Percentiles rank a stretch among this genome's conserved stretches.
These are phyloP conservation scores for Podosphaera leucotricha DNA, from an alignment of 2,329 filamentous ascomycete species.

Conservation along the genomic window DNA sequence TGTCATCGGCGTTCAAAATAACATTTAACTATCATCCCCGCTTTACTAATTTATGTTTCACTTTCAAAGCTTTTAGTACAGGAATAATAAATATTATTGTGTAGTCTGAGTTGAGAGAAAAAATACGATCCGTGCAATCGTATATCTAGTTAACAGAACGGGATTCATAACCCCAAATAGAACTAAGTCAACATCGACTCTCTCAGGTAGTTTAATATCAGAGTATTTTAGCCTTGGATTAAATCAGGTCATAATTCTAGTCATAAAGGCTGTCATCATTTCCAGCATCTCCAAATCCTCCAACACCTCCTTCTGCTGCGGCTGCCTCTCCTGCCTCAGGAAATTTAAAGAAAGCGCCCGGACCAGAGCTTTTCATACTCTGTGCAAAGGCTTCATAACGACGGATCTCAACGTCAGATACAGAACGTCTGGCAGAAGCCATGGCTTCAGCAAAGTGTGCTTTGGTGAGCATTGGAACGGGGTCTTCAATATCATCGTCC, in stretches of 20 bases:
- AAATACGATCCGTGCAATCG: too few species aligned
- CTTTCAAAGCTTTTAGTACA: too few species aligned
- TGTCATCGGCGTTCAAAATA: too few species aligned
- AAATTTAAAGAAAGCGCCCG: constrained; percentile 97
- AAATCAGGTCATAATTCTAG: constrained; percentile 27
- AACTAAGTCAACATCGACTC: background rate
- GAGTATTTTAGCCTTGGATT: background rate
- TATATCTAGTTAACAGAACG: background rate
- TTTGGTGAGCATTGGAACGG: constrained; percentile 86
- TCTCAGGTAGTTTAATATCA: background rate
- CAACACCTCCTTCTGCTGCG: constrained; percentile 38
- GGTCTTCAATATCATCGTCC: constrained; percentile 70
- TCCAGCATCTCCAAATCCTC: constrained; percentile 60
- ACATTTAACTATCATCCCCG: too few species aligned
- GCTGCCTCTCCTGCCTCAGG: constrained; percentile 39
- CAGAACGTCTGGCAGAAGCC: constrained; percentile 78
- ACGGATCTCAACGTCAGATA: constrained; percentile 90
- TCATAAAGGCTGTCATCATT: constrained; percentile 96
- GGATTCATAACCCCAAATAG: background rate
- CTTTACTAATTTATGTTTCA: too few species aligned
- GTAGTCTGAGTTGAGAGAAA: too few species aligned
- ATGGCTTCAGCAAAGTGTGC: constrained; percentile 98
- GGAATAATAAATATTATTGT: too few species aligned
- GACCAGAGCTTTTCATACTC: constrained; percentile 95
- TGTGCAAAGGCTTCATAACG: constrained; percentile 96